Evolutionary conservation across 73 alveolate species (phyloP).

Genomic region (Uronychia setigera): DNA sequence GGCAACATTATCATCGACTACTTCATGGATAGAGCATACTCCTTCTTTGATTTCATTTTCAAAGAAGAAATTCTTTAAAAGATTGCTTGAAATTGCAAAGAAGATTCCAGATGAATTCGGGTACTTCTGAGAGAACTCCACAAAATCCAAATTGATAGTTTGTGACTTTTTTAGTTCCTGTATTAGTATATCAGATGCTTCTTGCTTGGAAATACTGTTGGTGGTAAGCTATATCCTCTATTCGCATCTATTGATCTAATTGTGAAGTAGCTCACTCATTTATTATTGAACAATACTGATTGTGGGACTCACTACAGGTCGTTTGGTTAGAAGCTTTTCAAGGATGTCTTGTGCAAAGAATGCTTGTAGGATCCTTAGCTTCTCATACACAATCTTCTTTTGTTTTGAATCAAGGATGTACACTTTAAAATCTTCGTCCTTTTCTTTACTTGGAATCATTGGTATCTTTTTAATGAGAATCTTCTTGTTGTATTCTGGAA

Average conservation of each 20-base stretch:
- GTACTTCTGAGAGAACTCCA: not conserved
- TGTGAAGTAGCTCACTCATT: not conserved
- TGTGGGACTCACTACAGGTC: not conserved
- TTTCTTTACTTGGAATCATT: not conserved
- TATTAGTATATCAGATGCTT: not conserved
- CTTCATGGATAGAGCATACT: not conserved
- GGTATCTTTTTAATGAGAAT: not conserved
- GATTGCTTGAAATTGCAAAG: not conserved
- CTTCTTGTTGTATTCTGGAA: not conserved
- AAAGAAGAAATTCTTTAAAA: not conserved
- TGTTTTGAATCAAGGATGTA: not conserved
- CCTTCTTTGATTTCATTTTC: not conserved
- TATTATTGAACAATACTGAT: not conserved
- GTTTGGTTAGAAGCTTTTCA: not conserved
- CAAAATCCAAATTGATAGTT: not conserved
- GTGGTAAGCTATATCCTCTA: not conserved
- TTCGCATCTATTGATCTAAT: not conserved
- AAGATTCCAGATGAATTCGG: not conserved
- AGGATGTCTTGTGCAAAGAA: not conserved
- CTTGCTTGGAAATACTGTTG: not conserved
- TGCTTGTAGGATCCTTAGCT: not conserved
- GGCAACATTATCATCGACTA: not conserved
- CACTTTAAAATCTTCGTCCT: not conserved
- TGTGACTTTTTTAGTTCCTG: not conserved
- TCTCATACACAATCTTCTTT: not conserved